phyloP scores from a whole-genome alignment of 2,329 filamentous ascomycete species.

The Lithohypha guttulata region DNA sequence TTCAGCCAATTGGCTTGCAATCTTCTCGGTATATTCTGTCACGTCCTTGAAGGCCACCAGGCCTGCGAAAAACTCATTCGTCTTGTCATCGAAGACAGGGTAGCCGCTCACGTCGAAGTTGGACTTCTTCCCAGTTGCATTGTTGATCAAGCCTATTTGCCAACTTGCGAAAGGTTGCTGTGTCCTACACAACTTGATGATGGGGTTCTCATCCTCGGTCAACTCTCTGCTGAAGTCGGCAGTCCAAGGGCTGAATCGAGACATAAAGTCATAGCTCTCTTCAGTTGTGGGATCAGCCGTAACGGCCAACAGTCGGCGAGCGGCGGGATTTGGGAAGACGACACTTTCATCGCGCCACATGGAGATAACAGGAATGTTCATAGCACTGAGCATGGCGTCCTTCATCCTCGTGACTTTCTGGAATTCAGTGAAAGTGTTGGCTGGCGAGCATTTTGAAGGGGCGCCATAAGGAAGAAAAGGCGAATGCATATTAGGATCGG shows the following conservation, averaged over 20 bases:
- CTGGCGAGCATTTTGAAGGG: slow-evolving; percentile 45
- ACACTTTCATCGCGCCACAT: slow-evolving; percentile 75
- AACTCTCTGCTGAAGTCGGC: slow-evolving; percentile 55
- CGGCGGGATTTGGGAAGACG: slow-evolving; percentile 61
- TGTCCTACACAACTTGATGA: slow-evolving; percentile 52
- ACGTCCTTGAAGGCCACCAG: slow-evolving; percentile 63
- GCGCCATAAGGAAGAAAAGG: slow-evolving; percentile 58
- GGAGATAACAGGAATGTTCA: slow-evolving; percentile 61
- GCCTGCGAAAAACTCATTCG: slow-evolving; percentile 62
- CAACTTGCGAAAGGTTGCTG: slow-evolving; percentile 48
- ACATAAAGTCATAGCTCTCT: slow-evolving; percentile 47
- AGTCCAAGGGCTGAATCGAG: slow-evolving; percentile 51
- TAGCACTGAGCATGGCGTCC: slow-evolving; percentile 65
- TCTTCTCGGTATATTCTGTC: slow-evolving; percentile 57
- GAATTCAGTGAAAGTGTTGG: slow-evolving; percentile 53
- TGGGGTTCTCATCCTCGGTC: slow-evolving; percentile 52
- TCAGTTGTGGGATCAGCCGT: slow-evolving; percentile 31
- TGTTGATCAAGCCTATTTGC: slow-evolving; percentile 54
- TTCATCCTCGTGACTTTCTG: slow-evolving; percentile 67
- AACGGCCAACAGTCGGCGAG: slow-evolving; percentile 41
- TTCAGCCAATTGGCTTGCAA: slow-evolving; percentile 56
- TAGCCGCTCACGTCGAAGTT: slow-evolving; percentile 59
- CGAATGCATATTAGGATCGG: slow-evolving; percentile 41
- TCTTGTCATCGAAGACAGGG: slow-evolving; percentile 53
- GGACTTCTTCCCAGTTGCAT: slow-evolving; percentile 40